Percentiles rank a stretch among this genome's conserved stretches.
Conservation (phyloP, 2,329 filamentous ascomycete species). For the Diaporthe vaccinii region DNA sequence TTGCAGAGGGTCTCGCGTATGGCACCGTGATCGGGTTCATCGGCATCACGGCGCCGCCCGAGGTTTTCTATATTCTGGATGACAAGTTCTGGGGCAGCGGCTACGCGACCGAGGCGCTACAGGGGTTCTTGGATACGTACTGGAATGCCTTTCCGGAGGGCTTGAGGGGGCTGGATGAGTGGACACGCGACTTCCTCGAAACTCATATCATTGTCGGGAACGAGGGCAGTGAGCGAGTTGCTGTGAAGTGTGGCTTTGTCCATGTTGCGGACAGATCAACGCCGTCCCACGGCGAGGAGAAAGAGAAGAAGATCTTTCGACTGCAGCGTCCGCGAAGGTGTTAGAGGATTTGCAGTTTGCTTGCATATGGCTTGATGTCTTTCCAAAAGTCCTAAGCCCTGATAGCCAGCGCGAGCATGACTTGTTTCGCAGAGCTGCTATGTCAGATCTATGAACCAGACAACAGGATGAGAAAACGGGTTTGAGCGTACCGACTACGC, state of each 20-base stretch:
- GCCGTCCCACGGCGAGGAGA: constrained; percentile 9
- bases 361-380: background rate
- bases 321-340: constrained; percentile 4
- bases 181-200: constrained; percentile 11
- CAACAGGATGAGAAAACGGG: no score
- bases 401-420: no score
- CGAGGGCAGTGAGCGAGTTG: constrained; percentile 20
- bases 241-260: constrained; percentile 27
- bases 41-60: constrained; percentile 27
- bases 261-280: constrained; percentile 23
- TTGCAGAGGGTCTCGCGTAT: background rate
- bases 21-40: constrained; percentile 19
- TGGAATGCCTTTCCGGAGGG: constrained; percentile 18
- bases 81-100: constrained; percentile 15
- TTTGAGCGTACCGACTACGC: no score
- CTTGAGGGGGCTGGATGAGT: background rate
- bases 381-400: background rate
- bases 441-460: background rate
- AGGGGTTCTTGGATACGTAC: constrained; percentile 5
- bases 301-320: constrained; percentile 18
- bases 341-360: background rate
- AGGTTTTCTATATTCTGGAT: constrained; percentile 25
- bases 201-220: constrained; percentile 22
- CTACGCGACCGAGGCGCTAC: constrained; percentile 20
- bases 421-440: background rate